Base-by-base conservation (phyloP, 495 filamentous ascomycete genomes). In the Penicillium angulare region DNA sequence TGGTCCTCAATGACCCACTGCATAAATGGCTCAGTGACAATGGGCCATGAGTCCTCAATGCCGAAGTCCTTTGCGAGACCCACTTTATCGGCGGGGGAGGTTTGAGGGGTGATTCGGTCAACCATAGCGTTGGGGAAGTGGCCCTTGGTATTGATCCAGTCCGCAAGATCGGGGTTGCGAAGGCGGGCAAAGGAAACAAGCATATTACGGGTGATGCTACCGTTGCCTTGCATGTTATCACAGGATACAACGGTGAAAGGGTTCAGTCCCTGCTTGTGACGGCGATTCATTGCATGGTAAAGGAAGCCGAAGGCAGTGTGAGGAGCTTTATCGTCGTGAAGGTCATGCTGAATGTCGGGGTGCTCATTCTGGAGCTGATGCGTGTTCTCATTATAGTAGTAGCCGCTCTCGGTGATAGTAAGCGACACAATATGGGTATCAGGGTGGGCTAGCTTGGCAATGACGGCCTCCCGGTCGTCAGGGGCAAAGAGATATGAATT, bases 161-260 rank as follows among this genome's bases (percentile, higher is more conserved):
- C 44, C 15, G 73, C 73, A 38, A 77, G 41, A n/a, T 66, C 56
- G 7, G 73, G 71, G 60, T 74, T 62, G n/a, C 67, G 65, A 16
- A 71, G 56, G 24, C 61, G 69, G 0, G 73, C 69, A 46, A 77
- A 77, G 2, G 72, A 74, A 35, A 61, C 58, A 41, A 77, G 72
- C 73, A 77, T 77, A 57, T 75, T 61, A 40, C 73, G 73, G 7
- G 71, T 69, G 63, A 77, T 75, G 50, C 71, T 61, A 15, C 73
- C 73, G 57, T 77, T 77, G 63, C 74, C 74, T 61, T 75, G 69
- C 73, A 77, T 77, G 59, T 77, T 77, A 47, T 77, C 73, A 49
- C 73, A 77, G 7, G 73, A 77, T 66, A 77, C 61, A 46, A 75
- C 71, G 56, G 72, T 77, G 63, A 77, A 77, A 21, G 73, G 73